A percentile compares a stretch with the other conserved stretches of the same genome.
Conservation (phyloP, 441 rosid genomes). For the Raphanus hybrid region DNA sequence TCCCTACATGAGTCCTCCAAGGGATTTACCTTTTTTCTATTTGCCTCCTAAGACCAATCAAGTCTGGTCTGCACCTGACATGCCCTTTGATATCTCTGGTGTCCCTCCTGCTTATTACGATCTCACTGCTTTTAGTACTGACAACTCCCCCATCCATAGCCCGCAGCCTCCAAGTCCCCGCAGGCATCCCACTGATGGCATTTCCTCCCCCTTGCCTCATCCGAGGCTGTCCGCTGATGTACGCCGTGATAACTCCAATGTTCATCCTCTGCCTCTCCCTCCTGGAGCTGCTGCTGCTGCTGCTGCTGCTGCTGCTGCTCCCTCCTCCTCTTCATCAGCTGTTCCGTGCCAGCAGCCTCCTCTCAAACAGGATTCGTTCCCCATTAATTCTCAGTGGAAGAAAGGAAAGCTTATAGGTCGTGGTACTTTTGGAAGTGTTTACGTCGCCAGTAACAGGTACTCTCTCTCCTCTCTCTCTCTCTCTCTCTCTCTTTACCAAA, state of each 20-base stretch:
- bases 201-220: constrained; percentile 54
- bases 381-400: constrained; percentile 72
- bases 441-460: constrained; percentile 87
- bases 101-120: constrained; percentile 75
- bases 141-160: constrained; percentile 78
- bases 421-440: constrained; percentile 95
- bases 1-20: constrained; percentile 50
- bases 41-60: constrained; percentile 57
- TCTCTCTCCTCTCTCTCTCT: neutral
- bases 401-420: constrained; percentile 95
- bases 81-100: constrained; percentile 61
- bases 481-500: neutral
- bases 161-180: constrained; percentile 59
- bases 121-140: constrained; percentile 53
- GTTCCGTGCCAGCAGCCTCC: constrained; percentile 46
- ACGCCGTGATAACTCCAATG: constrained; percentile 56
- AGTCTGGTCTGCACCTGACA: constrained; percentile 91
- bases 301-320: constrained; percentile 43
- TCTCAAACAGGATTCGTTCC: constrained; percentile 55
- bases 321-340: constrained; percentile 43
- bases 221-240: constrained; percentile 53
- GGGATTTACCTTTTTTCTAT: constrained; percentile 50
- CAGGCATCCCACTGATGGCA: neutral
- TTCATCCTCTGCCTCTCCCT: constrained; percentile 94
- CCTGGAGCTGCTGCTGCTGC: constrained; percentile 63